Base-by-base conservation (phyloP, 768 basidiomycete genomes). In the Mycena leptocephala region DNA sequence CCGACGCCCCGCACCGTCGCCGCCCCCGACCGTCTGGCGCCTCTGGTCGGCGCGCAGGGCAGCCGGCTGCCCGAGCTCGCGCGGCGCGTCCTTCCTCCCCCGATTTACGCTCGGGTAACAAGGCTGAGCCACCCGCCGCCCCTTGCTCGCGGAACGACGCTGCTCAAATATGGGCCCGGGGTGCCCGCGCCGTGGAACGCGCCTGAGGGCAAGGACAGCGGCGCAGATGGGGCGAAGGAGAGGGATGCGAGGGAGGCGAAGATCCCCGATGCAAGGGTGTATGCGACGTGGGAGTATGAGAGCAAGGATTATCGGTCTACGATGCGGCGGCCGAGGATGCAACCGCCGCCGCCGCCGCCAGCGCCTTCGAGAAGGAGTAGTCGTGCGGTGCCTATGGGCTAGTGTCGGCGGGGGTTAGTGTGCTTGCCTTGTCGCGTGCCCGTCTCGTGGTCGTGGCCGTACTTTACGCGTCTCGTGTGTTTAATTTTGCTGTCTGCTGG, bases 61-160 rank as follows among this genome's bases (percentile, higher is more conserved):
- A 93, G 92, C 16, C 86, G 93, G 69, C 87, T 95, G 58, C 94
- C 94, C 9, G 90, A 92, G 65, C 86, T 96, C 58, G 91, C 94
- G 11, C 88, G 92, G 30, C 87, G 89, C 75, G 90, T 94, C 13
- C 90, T 96, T 62, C 91, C 94, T 91, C 88, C 90, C 22, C 79
- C 91, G 16, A 89, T 95, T 43, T 82, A 91, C 58, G 83, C 88
- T 13, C 91, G 95, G 24, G 91, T 92, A 14, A 92, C 89, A 11
- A 90, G 92, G 5, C 87, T 96, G 20, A 83, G 87, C 0, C 94
- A 95, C 79, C 95, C 95, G 4, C 90, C 92, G 0, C 88, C 92
- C 2, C 87, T 95, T 41, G 86, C 89, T 59, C 90, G 93, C 20
- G 91, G 88, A 7, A 75, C 81, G 28, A 89, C 89, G 76, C 83